Base-by-base conservation (phyloP, 768 basidiomycete species). In the Agaricus subrufescens region DNA sequence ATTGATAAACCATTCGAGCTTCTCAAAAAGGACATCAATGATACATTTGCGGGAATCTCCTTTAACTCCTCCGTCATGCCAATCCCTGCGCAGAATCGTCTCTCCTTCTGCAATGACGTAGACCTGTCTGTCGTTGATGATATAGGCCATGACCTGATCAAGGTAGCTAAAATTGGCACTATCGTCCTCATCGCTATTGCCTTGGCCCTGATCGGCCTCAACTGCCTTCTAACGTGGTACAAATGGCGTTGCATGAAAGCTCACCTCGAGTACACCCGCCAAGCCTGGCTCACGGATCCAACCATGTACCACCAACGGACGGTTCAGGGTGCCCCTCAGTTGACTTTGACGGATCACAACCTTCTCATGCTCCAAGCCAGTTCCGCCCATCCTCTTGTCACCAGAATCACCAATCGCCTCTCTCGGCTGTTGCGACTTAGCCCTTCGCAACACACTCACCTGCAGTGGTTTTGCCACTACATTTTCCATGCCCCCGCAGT, bases 391-490 rank as follows among this genome's bases (percentile, higher is more conserved):
- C 93, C 93, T 0, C 73, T 94, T 40, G 72, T 93, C 46, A 85
- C 84, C 6, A 82, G 79, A 53, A 75, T 90, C 56, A 76, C 81
- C 40, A 84, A 85, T 65, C 67, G 67, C 23, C 57, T 92, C 5
- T 74, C 83, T 5, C 56, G 70, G 4, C 66, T 71, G 48, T 65
- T 92, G 31, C 80, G 69, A 43, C 72, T 93, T 57, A 77, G 78
- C 7, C 80, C 85, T 5, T 71, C 77, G 38, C 79, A 87, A 57
- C 82, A 91, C 62, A 80, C 79, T 26, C 81, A 90, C 62, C 70
- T 91, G 15, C 84, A 85, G 57, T 99, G 94, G 92, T 92, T 96
- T 71, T 76, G 90, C 64, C 81, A 89, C 63, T 97, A 97, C 72
- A 76, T 99, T 57, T 91, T 94, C 69, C 91, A 98, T 65, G 84